phyloP scores from a whole-genome alignment of 345 rosid genomes.

The Lepidium didymum region DNA sequence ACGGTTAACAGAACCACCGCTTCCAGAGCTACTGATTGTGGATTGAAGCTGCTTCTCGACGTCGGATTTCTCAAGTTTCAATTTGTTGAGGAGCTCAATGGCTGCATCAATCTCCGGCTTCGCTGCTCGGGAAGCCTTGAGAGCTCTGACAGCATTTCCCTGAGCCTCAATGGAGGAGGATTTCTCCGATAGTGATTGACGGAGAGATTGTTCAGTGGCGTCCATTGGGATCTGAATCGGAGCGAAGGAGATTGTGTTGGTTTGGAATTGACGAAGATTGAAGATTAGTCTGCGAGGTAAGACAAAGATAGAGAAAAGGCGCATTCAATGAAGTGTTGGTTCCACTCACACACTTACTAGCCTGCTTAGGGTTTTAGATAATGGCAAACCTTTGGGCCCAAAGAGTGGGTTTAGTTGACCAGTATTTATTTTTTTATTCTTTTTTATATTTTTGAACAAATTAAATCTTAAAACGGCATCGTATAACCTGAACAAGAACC shows the following conservation, averaged over 20 bases:
- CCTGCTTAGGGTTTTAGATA: conserved; percentile 12
- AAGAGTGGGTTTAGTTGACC: neutral
- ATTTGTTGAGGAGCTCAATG: conserved; percentile 43
- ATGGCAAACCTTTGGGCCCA: neutral
- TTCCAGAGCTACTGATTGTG: conserved; percentile 40
- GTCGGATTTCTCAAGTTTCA: conserved; percentile 64
- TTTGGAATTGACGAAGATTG: conserved; percentile 8
- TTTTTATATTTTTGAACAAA: too few species aligned
- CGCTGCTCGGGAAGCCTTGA: conserved; percentile 51
- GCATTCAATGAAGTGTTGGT: conserved; percentile 21
- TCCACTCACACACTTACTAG: neutral
- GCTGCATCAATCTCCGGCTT: conserved; percentile 65
- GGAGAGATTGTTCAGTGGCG: conserved; percentile 58
- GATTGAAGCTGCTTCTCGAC: conserved; percentile 71
- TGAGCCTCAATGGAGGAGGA: conserved; percentile 59
- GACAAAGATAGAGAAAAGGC: neutral
- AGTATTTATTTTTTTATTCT: neutral
- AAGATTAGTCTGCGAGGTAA: conserved; percentile 23
- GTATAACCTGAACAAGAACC: neutral
- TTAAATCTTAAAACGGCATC: neutral
- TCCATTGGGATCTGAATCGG: conserved; percentile 37
- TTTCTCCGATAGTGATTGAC: conserved; percentile 44
- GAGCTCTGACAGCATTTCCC: conserved; percentile 61
- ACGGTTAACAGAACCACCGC: conserved; percentile 42
- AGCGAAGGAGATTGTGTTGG: neutral